Base-by-base conservation (phyloP, 768 basidiomycete species). In the Termitomyces titanicus region DNA sequence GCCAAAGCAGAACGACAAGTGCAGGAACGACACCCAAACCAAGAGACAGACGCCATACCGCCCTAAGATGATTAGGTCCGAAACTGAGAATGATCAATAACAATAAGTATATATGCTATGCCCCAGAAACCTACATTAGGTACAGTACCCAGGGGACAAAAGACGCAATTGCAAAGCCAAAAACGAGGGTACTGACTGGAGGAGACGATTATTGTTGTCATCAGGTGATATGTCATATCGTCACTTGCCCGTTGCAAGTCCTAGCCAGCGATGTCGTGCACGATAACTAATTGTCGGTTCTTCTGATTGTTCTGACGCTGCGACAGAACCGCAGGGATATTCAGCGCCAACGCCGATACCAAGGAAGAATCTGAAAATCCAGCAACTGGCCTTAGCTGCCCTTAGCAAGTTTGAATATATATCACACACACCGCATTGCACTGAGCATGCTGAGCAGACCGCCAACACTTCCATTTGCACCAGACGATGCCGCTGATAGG, bases 261-360 rank as follows among this genome's bases (percentile, higher is more conserved):
- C 84, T 64, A 96, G 86, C 83, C 92, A 91, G 46, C 85, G 72
- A 64, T 94, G 87, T 64, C 92, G 92, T 5, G 88, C 79, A 51
- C 84, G 83, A 71, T 89, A 89, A 58, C 68, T 75, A 62, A 96
- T 86, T 6, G 79, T 81, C 7, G 80, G 74, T 66, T 89, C 88
- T 67, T 96, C 94, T 0, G 92, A 89, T 64, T 92, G 89, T 64
- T 96, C 94, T 1, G 90, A 87, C 4, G 87, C 88, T 7, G 92
- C 86, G 10, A 93, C 90, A 0, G 87, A 88, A n/a, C 94, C 93
- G 58, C 90, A 91, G 8, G 94, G 93, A 61, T 94, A 94, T 67
- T 91, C 89, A 2, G 89, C 89, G 3, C 92, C 90, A 0, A 93
- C 78, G 18, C 94, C 92, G 50, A 95, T 86, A 38, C 94, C 94